These are phyloP conservation scores for Phytopythium ostracodes DNA, from an alignment of 352 stramenopile genomes.

Conservation along the genomic window DNA sequence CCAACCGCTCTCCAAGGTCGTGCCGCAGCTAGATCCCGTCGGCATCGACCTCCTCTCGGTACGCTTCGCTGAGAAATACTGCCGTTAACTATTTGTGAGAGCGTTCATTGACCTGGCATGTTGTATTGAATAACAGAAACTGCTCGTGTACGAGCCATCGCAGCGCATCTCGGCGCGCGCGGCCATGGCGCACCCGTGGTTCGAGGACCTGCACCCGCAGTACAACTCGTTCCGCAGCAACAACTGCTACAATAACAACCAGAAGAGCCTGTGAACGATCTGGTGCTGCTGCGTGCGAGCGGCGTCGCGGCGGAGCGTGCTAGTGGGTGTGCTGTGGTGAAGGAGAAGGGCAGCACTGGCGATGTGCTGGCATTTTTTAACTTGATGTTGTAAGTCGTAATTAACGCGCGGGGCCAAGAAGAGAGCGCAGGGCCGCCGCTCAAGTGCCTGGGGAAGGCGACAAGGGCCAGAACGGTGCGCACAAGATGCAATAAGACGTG, in stretches of 20 bases:
- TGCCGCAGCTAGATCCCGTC: slow-evolving; percentile 77
- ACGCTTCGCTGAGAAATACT: slow-evolving; percentile 7
- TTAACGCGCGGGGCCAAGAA: neutral
- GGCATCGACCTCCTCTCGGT: slow-evolving; percentile 82
- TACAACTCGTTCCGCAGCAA: slow-evolving; percentile 71
- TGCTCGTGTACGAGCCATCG: slow-evolving; percentile 80
- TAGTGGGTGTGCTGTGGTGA: neutral
- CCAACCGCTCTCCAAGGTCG: slow-evolving; percentile 84
- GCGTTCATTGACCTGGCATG: neutral
- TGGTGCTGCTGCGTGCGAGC: neutral
- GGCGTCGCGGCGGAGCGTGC: no score
- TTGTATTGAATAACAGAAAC: slow-evolving; percentile 32
- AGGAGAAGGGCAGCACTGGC: neutral
- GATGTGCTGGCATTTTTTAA: neutral
- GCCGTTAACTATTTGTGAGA: no score
- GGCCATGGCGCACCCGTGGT: slow-evolving; percentile 84
- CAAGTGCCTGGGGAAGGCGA: neutral
- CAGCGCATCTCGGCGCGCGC: slow-evolving; percentile 72
- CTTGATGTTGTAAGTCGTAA: neutral
- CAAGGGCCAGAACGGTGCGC: neutral
- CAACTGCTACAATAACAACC: slow-evolving; percentile 32
- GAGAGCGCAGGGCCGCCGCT: neutral
- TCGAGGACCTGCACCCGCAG: slow-evolving; percentile 72
- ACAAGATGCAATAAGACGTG: no score
- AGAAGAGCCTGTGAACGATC: slow-evolving; percentile 28